Evolutionary conservation across 192 early-diverging fungal species (phyloP).

Genomic region (Spinellus fusiger): DNA sequence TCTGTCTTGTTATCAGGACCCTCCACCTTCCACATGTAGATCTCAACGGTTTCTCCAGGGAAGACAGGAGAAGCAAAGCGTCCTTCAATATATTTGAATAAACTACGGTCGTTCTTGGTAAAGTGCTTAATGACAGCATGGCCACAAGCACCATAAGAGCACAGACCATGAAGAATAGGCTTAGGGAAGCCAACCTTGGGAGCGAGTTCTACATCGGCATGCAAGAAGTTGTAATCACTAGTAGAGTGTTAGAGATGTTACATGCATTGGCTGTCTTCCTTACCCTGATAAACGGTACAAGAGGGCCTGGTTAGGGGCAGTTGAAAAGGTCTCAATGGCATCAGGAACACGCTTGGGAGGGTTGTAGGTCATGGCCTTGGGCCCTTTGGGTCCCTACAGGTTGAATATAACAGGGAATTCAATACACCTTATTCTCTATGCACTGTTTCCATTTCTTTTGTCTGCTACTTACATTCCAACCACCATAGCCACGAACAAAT

Average conservation of each 20-base stretch:
- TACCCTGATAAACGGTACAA: slow-evolving; percentile 72
- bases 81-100: slow-evolving; percentile 57
- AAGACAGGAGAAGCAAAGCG: slow-evolving; percentile 68
- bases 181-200: slow-evolving; percentile 62
- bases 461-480: slow-evolving; percentile 52
- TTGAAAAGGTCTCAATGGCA: slow-evolving; percentile 37
- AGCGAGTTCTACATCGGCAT: slow-evolving; percentile 64
- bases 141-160: slow-evolving; percentile 52
- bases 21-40: slow-evolving; percentile 66
- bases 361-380: slow-evolving; percentile 40
- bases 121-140: slow-evolving; percentile 53
- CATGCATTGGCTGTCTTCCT: not conserved
- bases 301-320: slow-evolving; percentile 52
- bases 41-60: slow-evolving; percentile 62
- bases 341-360: slow-evolving; percentile 60
- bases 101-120: slow-evolving; percentile 43
- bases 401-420: not conserved
- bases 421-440: not conserved
- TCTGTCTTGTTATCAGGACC: slow-evolving; percentile 32
- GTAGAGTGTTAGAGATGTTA: not conserved
- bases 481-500: slow-evolving; percentile 67
- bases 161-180: slow-evolving; percentile 70
- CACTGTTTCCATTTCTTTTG: no score
- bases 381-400: slow-evolving; percentile 60
- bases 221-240: slow-evolving; percentile 74